These are phyloP conservation scores for Camelina sativa DNA, from an alignment of 345 rosid genomes.

Conservation along the genomic window DNA sequence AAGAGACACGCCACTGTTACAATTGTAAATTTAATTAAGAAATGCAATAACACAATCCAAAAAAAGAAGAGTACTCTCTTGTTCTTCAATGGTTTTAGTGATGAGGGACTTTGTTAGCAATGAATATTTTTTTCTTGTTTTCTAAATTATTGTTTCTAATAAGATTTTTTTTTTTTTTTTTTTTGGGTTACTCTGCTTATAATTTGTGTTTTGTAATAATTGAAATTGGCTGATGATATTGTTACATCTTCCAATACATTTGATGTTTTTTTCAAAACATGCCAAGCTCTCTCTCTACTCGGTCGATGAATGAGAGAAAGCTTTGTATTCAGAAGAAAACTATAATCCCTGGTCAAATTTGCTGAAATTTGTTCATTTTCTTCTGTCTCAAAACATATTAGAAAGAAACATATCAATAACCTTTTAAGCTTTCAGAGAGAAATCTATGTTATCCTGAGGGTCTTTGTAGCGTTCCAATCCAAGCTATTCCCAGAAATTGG, in stretches of 20 bases:
- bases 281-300: not conserved
- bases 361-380: not conserved
- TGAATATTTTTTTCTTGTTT: not conserved
- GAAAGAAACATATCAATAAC: conserved; percentile 1
- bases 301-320: not conserved
- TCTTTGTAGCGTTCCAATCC: conserved; percentile 1
- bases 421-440: not conserved
- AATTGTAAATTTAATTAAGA: conserved; percentile 34
- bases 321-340: too few relatives aligned
- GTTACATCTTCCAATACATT: not conserved
- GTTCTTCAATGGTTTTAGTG: conserved; percentile 33
- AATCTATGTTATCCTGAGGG: not conserved
- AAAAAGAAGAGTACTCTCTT: not conserved
- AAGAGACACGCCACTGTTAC: conserved; percentile 31
- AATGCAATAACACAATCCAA: conserved; percentile 19
- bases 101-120: conserved; percentile 25
- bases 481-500: conserved; percentile 8
- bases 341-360: not conserved
- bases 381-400: not conserved
- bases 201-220: conserved; percentile 12
- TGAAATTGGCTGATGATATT: not conserved
- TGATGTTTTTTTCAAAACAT: not conserved
- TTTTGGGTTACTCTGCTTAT: not conserved
- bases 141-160: conserved; percentile 19
- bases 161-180: not conserved